Evolutionary conservation across 2,329 filamentous ascomycete species (phyloP).

Genomic region (Magnaporthiopsis incrustans): DNA sequence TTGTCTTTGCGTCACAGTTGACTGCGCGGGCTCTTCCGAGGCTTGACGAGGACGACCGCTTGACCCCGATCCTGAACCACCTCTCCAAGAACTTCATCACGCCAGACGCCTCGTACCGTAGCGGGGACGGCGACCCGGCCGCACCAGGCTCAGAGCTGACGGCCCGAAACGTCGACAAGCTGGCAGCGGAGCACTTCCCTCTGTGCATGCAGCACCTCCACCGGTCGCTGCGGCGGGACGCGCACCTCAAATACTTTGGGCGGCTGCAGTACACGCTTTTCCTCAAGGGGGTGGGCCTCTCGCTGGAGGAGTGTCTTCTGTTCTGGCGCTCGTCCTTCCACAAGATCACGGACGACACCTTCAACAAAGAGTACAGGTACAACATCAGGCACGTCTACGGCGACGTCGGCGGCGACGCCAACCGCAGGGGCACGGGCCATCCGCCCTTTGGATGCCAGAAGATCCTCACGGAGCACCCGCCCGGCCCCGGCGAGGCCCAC

Average conservation of each 20-base stretch:
- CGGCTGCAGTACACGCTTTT: slow-evolving; percentile 94
- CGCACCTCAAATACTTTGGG: slow-evolving; percentile 87
- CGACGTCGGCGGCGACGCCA: slow-evolving; percentile 87
- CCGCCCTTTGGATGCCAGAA: slow-evolving; percentile 92
- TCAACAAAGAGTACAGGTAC: slow-evolving; percentile 97
- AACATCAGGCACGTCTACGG: slow-evolving; percentile 94
- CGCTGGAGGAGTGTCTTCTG: slow-evolving; percentile 79
- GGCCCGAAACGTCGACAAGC: slow-evolving; percentile 68
- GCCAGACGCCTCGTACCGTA: slow-evolving; percentile 70
- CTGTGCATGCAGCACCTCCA: slow-evolving; percentile 94
- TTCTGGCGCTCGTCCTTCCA: slow-evolving; percentile 89
- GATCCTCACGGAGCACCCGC: slow-evolving; percentile 81
- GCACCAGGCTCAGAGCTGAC: slow-evolving; percentile 66
- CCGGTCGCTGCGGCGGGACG: slow-evolving; percentile 73
- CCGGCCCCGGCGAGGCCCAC: slow-evolving; percentile 79
- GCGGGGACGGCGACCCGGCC: slow-evolving; percentile 48
- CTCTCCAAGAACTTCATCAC: slow-evolving; percentile 95
- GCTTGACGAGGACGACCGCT: slow-evolving; percentile 90
- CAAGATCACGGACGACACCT: slow-evolving; percentile 83
- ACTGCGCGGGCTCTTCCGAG: slow-evolving; percentile 86
- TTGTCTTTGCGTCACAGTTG: slow-evolving; percentile 39
- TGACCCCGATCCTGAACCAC: slow-evolving; percentile 61
- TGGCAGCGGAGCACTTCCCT: slow-evolving; percentile 76
- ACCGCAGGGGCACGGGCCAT: slow-evolving; percentile 79
- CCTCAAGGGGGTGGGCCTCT: slow-evolving; percentile 89